Percentiles rank a stretch among this genome's conserved stretches.
Conservation (phyloP, 176 grass and related monocot genomes). For the Ampelocalamus luodianensis region DNA sequence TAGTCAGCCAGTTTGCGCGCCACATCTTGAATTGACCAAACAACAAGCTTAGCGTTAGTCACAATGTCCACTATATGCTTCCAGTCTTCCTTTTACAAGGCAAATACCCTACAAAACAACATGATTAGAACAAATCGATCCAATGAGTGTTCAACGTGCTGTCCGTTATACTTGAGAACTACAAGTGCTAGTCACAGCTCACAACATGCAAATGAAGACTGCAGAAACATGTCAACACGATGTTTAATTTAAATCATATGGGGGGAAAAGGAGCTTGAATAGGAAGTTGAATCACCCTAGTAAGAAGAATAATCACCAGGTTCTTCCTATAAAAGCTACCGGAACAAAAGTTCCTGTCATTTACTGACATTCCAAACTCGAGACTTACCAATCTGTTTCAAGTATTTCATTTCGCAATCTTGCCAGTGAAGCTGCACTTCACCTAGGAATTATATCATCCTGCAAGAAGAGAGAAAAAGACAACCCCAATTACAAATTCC, state of each 20-base stretch:
- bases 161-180: neutral
- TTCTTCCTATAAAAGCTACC: slow-evolving; percentile 17
- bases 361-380: neutral
- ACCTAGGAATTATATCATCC: slow-evolving; percentile 94
- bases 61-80: slow-evolving; percentile 88
- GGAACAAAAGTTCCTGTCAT: neutral
- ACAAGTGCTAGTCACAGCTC: neutral
- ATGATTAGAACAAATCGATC: neutral
- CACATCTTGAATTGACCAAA: slow-evolving; percentile 89
- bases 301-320: neutral
- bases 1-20: slow-evolving; percentile 71
- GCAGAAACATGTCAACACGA: neutral
- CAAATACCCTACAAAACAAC: slow-evolving; percentile 66
- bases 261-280: neutral
- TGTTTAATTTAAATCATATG: neutral
- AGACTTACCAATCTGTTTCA: slow-evolving; percentile 89
- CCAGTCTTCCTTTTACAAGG: slow-evolving; percentile 92
- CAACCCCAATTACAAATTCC: neutral
- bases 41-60: slow-evolving; percentile 82
- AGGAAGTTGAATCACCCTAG: neutral
- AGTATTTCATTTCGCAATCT: slow-evolving; percentile 87
- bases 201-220: neutral
- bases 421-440: slow-evolving; percentile 79
- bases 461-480: slow-evolving; percentile 35
- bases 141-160: neutral